Base-by-base conservation (phyloP, 1,139 yeast genomes). In the Pichia sp. region DNA sequence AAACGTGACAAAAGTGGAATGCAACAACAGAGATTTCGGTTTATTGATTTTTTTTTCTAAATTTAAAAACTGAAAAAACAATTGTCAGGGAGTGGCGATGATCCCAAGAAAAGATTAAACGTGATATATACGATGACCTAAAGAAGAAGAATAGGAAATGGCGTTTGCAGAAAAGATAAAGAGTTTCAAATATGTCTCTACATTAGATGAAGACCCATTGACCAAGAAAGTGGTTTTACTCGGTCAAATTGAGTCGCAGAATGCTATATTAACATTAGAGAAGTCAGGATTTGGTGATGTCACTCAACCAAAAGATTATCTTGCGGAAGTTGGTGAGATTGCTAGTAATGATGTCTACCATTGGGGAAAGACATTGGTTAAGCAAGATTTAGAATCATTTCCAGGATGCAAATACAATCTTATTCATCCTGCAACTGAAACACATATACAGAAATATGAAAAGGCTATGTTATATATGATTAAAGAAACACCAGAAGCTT, bases 401-500 rank as follows among this genome's bases (percentile, higher is more conserved):
- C 89, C 95, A 0, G 75, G 81, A 0, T 83, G 84, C 13, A 90
- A 90, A 60, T 61, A 87, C 49, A 88, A 84, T 57, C 56, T 92
- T 52, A 82, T 92, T 20, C 88, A 79, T 63, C 99, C 99, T 1
- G 97, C 98, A 0, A 84, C 96, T 0, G 83, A 80, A 47, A 77
- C 83, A 11, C 98, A 92, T 61, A 81, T 92, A 49, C 75, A 75
- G 47, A 92, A 92, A 66, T 88, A 79, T 60, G 72, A 77, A 16
- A 69, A 67, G 18, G 90, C 85, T 58, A 66, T 66, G 22, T 57
- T 64, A 39, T 88, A 82, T 57, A 69, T 84, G 59, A 73, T 92
- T 3, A 62, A 68, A 22, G 99, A 94, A 62, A 88, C 97, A 3
- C 95, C 96, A 0, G 82, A 81, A 46, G 71, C 79, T 68, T 92